phyloP scores from a whole-genome alignment of 2,329 filamentous ascomycete species.

The Arachnomyces sp. region DNA sequence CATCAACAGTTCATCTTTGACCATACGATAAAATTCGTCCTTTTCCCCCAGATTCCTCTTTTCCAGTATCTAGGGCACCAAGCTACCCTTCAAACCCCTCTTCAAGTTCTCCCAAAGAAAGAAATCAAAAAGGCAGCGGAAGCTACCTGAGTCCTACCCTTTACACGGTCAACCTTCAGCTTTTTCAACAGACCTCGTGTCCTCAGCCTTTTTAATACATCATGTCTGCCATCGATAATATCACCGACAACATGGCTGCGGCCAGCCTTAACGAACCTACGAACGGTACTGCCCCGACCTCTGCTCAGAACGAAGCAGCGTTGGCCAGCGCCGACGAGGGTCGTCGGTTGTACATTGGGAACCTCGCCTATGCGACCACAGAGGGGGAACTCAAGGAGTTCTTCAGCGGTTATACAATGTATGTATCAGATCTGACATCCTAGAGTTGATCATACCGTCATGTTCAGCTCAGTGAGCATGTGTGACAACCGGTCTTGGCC shows the following conservation, averaged over 20 bases:
- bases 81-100: constrained; percentile 72
- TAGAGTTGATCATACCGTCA: neutral
- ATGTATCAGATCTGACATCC: constrained; percentile 43
- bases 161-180: constrained; percentile 22
- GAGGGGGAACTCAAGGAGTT: constrained; percentile 99
- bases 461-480: constrained; percentile 2
- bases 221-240: constrained; percentile 79
- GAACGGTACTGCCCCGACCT: constrained; percentile 56
- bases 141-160: constrained; percentile 60
- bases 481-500: constrained; percentile 1
- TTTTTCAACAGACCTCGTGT: constrained; percentile 31
- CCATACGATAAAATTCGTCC: constrained; percentile 17
- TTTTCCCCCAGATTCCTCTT: constrained; percentile 18
- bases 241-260: constrained; percentile 59
- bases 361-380: constrained; percentile 99
- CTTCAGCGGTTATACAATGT: constrained; percentile 99
- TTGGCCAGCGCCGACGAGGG: constrained; percentile 97
- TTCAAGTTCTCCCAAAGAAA: constrained; percentile 40
- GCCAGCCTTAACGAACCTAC: constrained; percentile 54
- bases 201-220: constrained; percentile 40
- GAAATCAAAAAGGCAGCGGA: constrained; percentile 32
- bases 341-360: constrained; percentile 99
- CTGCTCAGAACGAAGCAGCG: constrained; percentile 79
- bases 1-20: constrained; percentile 14
- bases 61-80: constrained; percentile 68